phyloP scores from a whole-genome alignment of 2,329 filamentous ascomycete species.

The Pyricularia sp. region DNA sequence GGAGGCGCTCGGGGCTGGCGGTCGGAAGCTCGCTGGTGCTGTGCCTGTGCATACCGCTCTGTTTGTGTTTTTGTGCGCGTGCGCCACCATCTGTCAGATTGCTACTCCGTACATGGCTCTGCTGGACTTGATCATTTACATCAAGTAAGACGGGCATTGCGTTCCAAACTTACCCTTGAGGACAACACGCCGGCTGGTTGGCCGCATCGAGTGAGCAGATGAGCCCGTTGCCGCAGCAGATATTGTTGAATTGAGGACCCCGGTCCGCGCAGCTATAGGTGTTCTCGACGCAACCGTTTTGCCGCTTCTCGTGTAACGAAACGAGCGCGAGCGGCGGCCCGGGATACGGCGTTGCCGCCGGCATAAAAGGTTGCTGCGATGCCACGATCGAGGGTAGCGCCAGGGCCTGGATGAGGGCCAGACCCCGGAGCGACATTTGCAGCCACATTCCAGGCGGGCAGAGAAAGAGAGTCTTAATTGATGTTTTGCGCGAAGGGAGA shows the following conservation, averaged over 20 bases:
- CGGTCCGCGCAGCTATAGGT: conserved; percentile 41
- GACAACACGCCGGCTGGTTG: conserved; percentile 44
- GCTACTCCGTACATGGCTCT: background rate
- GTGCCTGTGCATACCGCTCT: conserved; percentile 48
- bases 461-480: background rate
- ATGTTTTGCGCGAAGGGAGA: background rate
- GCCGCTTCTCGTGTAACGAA: conserved; percentile 1
- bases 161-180: conserved; percentile 31
- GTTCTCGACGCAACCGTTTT: conserved; percentile 30
- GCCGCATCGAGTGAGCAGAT: conserved; percentile 38
- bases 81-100: background rate
- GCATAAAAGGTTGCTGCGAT: conserved; percentile 17
- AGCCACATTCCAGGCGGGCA: conserved; percentile 3
- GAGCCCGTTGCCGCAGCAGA: conserved; percentile 44
- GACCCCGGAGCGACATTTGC: conserved; percentile 1
- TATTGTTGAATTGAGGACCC: conserved; percentile 33
- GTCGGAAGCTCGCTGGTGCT: conserved; percentile 29
- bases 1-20: conserved; percentile 29
- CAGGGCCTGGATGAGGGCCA: background rate
- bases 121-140: background rate
- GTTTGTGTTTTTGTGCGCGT: conserved; percentile 2
- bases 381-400: conserved; percentile 8
- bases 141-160: background rate
- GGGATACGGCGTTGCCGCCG: conserved; percentile 15
- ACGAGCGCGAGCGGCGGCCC: conserved; percentile 10